Percentiles rank a stretch among this genome's conserved stretches.
phyloP scores from a whole-genome alignment of 2,329 filamentous ascomycete species.

The Pseudocercospora cruenta region DNA sequence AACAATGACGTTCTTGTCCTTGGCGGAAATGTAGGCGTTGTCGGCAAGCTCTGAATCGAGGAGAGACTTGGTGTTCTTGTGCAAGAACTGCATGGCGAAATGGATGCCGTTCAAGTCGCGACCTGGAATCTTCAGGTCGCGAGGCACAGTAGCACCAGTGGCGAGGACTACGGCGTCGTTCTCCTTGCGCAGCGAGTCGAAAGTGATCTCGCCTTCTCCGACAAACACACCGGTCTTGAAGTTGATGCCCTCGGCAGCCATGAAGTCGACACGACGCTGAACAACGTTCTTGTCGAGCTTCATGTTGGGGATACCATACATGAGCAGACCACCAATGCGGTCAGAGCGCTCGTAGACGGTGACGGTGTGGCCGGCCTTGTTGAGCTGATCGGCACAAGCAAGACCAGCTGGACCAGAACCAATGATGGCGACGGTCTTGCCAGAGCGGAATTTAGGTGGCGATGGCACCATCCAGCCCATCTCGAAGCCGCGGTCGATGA shows the following conservation, averaged over 20 bases:
- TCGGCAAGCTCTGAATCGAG: conserved; percentile 88
- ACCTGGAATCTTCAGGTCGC: conserved; percentile 87
- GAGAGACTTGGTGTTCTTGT: conserved; percentile 96
- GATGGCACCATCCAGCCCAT: conserved; percentile 96
- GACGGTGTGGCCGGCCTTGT: conserved; percentile 84
- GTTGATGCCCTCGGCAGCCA: conserved; percentile 82
- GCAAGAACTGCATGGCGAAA: conserved; percentile 96
- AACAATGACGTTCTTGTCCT: conserved; percentile 93
- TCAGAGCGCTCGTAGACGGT: conserved; percentile 94
- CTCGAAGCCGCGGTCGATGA: conserved; percentile 96
- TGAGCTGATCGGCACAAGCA: conserved; percentile 88
- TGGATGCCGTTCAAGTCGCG: conserved; percentile 89
- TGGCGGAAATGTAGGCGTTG: conserved; percentile 86
- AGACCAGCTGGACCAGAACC: conserved; percentile 92
- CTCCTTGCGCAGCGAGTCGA: conserved; percentile 71
- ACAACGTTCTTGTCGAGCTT: conserved; percentile 98
- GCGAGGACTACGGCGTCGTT: conserved; percentile 88
- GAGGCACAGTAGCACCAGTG: conserved; percentile 89
- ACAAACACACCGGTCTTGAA: conserved; percentile 80
- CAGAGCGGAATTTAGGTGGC: conserved; percentile 77
- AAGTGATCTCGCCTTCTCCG: conserved; percentile 70
- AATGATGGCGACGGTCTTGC: conserved; percentile 86
- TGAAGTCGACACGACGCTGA: conserved; percentile 91
- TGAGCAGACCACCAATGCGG: conserved; percentile 85
- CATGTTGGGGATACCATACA: conserved; percentile 99